A percentile compares a stretch with the other conserved stretches of the same genome.
These are phyloP conservation scores for Nigrograna mackinnonii DNA, from an alignment of 2,329 filamentous ascomycete species.

Conservation along the genomic window DNA sequence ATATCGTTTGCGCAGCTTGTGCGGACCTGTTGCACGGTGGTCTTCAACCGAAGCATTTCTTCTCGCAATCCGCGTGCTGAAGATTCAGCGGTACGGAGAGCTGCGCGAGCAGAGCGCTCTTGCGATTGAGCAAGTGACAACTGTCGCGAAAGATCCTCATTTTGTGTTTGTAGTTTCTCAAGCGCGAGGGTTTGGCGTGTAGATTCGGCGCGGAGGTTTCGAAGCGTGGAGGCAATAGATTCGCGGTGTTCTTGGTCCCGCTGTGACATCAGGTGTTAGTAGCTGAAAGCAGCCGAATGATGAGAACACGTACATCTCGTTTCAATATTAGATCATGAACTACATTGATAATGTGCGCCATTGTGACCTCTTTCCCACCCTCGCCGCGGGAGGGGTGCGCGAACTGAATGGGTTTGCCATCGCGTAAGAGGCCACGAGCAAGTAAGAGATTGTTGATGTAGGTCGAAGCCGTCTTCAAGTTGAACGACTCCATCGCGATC, in stretches of 20 bases:
- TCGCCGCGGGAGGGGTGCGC: conserved; percentile 68
- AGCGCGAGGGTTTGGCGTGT: conserved; percentile 73
- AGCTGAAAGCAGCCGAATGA: neutral
- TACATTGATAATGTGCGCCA: conserved; percentile 87
- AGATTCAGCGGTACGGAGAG: conserved; percentile 74
- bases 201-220: conserved; percentile 73
- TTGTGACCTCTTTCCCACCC: conserved; percentile 67
- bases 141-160: conserved; percentile 60
- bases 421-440: conserved; percentile 64
- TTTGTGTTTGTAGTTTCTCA: conserved; percentile 58
- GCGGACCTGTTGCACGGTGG: conserved; percentile 79
- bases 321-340: conserved; percentile 91
- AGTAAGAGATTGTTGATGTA: conserved; percentile 69
- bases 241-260: conserved; percentile 90
- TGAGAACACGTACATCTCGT: conserved; percentile 71
- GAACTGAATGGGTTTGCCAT: conserved; percentile 80
- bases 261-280: conserved; percentile 46
- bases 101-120: conserved; percentile 69
- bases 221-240: conserved; percentile 76
- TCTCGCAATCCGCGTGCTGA: conserved; percentile 79
- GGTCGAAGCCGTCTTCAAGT: conserved; percentile 62
- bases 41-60: conserved; percentile 78
- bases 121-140: conserved; percentile 67
- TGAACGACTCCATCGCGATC: conserved; percentile 48
- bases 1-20: conserved; percentile 89